A percentile compares a stretch with the other conserved stretches of the same genome.
These are phyloP conservation scores for Wickerhamiella lipophila DNA, from an alignment of 805 yeast species.

Conservation along the genomic window DNA sequence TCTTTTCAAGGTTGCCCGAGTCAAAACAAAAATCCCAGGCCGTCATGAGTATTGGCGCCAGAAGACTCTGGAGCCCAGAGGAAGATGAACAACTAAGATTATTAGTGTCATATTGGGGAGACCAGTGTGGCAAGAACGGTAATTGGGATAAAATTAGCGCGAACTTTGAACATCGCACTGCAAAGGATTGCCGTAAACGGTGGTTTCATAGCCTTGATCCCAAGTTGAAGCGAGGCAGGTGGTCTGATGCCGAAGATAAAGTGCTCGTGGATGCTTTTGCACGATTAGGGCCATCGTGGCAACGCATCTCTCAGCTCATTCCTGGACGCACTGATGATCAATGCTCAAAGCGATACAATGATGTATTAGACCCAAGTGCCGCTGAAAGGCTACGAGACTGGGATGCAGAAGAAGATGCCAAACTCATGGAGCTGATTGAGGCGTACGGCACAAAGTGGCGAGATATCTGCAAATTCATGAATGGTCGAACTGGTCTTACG, in stretches of 20 bases:
- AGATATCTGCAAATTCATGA: conserved; percentile 55
- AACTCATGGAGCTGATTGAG: conserved; percentile 54
- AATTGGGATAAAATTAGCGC: conserved; percentile 31
- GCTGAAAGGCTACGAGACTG: conserved; percentile 68
- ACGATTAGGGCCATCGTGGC: conserved; percentile 73
- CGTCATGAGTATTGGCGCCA: conserved; percentile 3
- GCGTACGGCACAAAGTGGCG: conserved; percentile 82
- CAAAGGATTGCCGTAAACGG: conserved; percentile 75
- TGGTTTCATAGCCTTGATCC: conserved; percentile 86
- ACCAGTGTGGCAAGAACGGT: conserved; percentile 37
- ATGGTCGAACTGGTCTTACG: conserved; percentile 73
- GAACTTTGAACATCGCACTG: conserved; percentile 37
- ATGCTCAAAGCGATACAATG: conserved; percentile 82
- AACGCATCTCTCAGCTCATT: conserved; percentile 61
- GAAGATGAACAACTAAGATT: conserved; percentile 51
- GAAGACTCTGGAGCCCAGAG: conserved; percentile 49
- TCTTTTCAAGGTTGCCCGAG: neutral
- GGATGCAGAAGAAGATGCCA: conserved; percentile 64
- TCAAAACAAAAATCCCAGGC: neutral
- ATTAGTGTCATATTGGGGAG: conserved; percentile 31
- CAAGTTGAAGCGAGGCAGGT: conserved; percentile 63
- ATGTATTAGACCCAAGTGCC: conserved; percentile 73
- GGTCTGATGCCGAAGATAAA: conserved; percentile 75
- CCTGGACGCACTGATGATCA: conserved; percentile 88
- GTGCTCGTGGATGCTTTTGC: conserved; percentile 49